Evolutionary conservation across 179 eudicot species (phyloP), one percentile per base, ranked within the genome.

Genomic region (Corrigiola litoralis): DNA sequence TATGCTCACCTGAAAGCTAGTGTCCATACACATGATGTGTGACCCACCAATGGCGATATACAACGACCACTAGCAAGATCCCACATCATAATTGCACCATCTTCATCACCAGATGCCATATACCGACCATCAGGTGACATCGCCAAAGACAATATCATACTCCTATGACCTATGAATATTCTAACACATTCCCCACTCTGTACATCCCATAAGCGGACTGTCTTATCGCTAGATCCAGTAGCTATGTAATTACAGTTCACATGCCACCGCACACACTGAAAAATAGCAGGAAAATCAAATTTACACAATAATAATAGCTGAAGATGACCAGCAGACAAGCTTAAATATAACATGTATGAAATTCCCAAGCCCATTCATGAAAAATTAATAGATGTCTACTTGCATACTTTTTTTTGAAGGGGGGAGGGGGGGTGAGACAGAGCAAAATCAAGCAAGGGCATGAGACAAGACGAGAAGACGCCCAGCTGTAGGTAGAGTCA

Each of bases 41-140:
- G 99, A 65, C 95, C 99, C 65, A 91, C 85, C 82, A 91, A 78
- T 65, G 99, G 97, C 34, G 95, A 75, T 44, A 95, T 82, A 65
- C 97, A 95, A 32, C 97, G 96, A 52, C 90, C 99, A 48, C 81
- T 88, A 37, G 94, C 84, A 52, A 95, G 90, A 76, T 95, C 99
- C 99, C 97, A 95, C 99, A 95, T 81, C 99, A 95, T 88, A 58
- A 91, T 84, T 24, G 88, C 78, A 46, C 99, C 99, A 72, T 95
- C 97, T 72, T 95, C 99, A 78, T 95, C 99, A 33, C 96, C 99
- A 67, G 99, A 95, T 54, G 97, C 99, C 95, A 95, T 88, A 66
- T 95, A 91, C 24, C 96, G 91, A 41, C 97, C 99, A 69, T 95
- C 97, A 53, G 99, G 97, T 12, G 99, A 91, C 96, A 88, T 91